Conservation (phyloP, 176 grass and related monocot species). For the Aegilops longissima region DNA sequence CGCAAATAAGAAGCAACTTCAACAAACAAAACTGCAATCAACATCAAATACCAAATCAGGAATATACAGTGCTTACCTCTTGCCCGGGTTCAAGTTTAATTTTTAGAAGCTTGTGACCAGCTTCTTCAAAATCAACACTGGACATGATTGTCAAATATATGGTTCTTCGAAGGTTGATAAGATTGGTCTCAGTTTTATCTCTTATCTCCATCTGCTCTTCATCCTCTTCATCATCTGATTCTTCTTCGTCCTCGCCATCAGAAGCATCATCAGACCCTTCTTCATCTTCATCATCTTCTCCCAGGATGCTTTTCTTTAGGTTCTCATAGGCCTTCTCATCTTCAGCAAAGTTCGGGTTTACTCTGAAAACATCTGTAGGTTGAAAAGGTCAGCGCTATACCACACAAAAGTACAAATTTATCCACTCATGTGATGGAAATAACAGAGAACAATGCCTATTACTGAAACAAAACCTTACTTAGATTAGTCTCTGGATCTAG, state of each 20-base stretch:
- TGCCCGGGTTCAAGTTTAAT: conserved; percentile 98
- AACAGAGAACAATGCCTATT: background rate
- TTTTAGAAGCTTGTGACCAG: conserved; percentile 95
- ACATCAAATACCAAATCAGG: background rate
- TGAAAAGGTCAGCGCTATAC: conserved; percentile 24
- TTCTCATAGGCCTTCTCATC: conserved; percentile 95
- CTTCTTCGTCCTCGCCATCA: conserved; percentile 74
- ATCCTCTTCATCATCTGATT: conserved; percentile 76
- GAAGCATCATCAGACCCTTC: conserved; percentile 67
- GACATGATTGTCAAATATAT: conserved; percentile 99
- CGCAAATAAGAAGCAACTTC: background rate
- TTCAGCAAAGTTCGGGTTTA: conserved; percentile 74
- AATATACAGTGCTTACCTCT: conserved; percentile 58
- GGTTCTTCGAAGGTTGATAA: conserved; percentile 87
- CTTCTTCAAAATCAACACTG: conserved; percentile 99
- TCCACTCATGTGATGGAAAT: conserved; percentile 13
- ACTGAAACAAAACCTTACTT: conserved; percentile 48
- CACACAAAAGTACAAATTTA: conserved; percentile 3
- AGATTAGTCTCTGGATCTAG: conserved; percentile 86
- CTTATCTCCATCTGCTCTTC: conserved; percentile 90
- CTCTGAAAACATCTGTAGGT: conserved; percentile 84
- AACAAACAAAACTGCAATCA: background rate
- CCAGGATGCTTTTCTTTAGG: conserved; percentile 79
- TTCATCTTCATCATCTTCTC: conserved; percentile 80
- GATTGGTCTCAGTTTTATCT: conserved; percentile 90